phyloP scores from a whole-genome alignment of 78 protist genomes.

The Tieghemostelium lacteum region DNA sequence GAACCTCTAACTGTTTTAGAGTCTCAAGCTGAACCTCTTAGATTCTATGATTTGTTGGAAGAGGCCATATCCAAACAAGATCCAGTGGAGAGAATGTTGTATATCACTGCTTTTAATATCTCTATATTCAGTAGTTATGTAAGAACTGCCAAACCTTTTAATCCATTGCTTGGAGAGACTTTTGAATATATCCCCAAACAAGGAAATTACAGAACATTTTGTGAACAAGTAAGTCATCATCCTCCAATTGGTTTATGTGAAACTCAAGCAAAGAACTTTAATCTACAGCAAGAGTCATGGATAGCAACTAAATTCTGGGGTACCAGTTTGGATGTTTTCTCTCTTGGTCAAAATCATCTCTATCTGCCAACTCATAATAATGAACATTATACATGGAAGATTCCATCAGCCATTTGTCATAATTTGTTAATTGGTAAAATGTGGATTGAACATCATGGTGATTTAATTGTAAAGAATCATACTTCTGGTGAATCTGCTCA shows the following conservation, averaged over 20 bases:
- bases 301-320: constrained; percentile 83
- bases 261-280: constrained; percentile 25
- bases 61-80: constrained; percentile 31
- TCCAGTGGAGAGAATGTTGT: constrained; percentile 59
- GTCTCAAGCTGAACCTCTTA: constrained; percentile 73
- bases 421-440: constrained; percentile 72
- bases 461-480: constrained; percentile 25
- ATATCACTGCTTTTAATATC: constrained; percentile 75
- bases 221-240: constrained; percentile 86
- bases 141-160: constrained; percentile 77
- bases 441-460: constrained; percentile 87
- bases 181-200: constrained; percentile 63
- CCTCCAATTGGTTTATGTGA: constrained; percentile 81
- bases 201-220: constrained; percentile 50
- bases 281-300: constrained; percentile 67
- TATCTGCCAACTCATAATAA: constrained; percentile 7
- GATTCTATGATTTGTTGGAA: constrained; percentile 64
- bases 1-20: constrained; percentile 74
- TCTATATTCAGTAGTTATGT: constrained; percentile 52
- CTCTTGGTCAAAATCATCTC: constrained; percentile 67
- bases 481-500: constrained; percentile 40
- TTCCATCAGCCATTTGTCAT: constrained; percentile 60
- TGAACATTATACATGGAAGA: constrained; percentile 63
- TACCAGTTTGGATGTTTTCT: constrained; percentile 69
- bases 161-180: constrained; percentile 80